phyloP scores from a whole-genome alignment of 805 yeast genomes.

The Pichia manshurica region DNA sequence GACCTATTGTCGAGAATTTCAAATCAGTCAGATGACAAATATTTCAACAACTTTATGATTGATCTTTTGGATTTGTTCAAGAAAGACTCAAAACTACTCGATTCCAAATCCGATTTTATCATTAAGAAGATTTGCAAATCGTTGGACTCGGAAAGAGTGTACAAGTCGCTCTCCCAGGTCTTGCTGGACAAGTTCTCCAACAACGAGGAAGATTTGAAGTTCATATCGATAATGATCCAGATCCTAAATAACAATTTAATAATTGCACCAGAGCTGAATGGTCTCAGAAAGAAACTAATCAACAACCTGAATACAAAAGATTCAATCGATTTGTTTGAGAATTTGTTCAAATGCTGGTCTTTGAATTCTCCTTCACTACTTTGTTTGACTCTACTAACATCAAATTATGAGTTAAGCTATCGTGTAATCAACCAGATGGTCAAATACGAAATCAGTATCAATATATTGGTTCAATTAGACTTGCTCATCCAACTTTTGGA shows the following conservation, averaged over 20 bases:
- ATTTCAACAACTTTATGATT: conserved; percentile 68
- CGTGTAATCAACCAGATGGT: conserved; percentile 75
- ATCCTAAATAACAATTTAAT: conserved; percentile 80
- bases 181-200: conserved; percentile 35
- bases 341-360: conserved; percentile 86
- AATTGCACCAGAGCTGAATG: conserved; percentile 74
- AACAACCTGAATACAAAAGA: conserved; percentile 38
- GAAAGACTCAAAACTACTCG: conserved; percentile 59
- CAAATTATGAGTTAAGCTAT: conserved; percentile 83
- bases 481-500: conserved; percentile 84
- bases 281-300: conserved; percentile 59
- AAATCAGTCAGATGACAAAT: conserved; percentile 62
- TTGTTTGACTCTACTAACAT: conserved; percentile 77
- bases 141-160: conserved; percentile 76
- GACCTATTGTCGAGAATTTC: conserved; percentile 70
- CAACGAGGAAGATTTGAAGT: conserved; percentile 54
- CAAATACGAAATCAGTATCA: conserved; percentile 74
- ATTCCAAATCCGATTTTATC: conserved; percentile 74
- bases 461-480: conserved; percentile 79
- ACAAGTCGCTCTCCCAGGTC: conserved; percentile 72
- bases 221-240: conserved; percentile 76
- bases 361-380: conserved; percentile 84
- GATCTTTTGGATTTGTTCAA: conserved; percentile 67
- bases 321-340: conserved; percentile 46
- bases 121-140: conserved; percentile 78